Evolutionary conservation across 2,329 filamentous ascomycete species (phyloP).

Genomic region (Pyricularia sp.): DNA sequence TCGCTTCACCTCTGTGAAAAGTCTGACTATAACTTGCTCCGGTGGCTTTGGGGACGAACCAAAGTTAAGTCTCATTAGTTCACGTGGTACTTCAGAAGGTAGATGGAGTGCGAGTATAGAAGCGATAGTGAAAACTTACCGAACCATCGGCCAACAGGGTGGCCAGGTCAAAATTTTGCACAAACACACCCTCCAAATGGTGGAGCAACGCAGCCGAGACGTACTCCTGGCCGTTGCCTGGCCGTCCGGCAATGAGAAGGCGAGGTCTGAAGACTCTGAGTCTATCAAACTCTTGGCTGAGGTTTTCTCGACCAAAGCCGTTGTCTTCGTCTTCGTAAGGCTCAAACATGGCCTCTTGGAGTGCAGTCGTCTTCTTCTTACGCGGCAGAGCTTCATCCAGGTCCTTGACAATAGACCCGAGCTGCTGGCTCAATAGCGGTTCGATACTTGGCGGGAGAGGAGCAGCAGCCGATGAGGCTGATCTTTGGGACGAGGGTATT

Average conservation of each 20-base stretch:
- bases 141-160: constrained; percentile 78
- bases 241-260: constrained; percentile 69
- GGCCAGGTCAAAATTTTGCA: constrained; percentile 88
- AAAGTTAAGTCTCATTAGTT: constrained; percentile 12
- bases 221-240: constrained; percentile 86
- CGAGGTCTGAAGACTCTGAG: constrained; percentile 83
- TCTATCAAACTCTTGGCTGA: constrained; percentile 71
- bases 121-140: constrained; percentile 30
- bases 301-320: constrained; percentile 75
- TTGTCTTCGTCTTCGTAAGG: constrained; percentile 73
- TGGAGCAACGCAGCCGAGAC: constrained; percentile 77
- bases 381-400: constrained; percentile 73
- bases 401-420: constrained; percentile 57
- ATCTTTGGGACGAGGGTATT: constrained; percentile 87
- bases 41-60: constrained; percentile 38
- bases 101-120: neutral
- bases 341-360: constrained; percentile 91
- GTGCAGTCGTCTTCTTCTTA: constrained; percentile 75
- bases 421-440: constrained; percentile 66
- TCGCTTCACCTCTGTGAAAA: constrained; percentile 86
- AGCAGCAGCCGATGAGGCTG: constrained; percentile 73
- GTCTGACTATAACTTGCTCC: constrained; percentile 80
- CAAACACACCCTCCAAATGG: constrained; percentile 86
- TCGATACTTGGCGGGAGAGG: constrained; percentile 73
- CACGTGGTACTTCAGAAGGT: constrained; percentile 6